Base-by-base conservation (phyloP, 352 stramenopile species). In the Globisporangium echinulatum region DNA sequence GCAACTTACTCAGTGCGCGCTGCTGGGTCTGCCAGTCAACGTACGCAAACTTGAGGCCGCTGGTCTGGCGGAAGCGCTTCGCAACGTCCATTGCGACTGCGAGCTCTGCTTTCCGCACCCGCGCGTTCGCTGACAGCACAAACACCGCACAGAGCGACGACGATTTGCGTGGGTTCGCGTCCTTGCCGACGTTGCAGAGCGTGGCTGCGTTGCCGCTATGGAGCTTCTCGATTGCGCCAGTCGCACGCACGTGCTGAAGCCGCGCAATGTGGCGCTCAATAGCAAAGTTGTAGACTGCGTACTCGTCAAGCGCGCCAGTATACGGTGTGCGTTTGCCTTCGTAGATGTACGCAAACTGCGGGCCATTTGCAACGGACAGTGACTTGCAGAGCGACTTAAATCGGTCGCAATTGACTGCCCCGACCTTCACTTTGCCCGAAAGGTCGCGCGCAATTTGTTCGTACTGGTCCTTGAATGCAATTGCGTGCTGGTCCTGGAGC, bases 251-350 rank as follows among this genome's bases (percentile, higher is more conserved):
- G 39, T 71, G 78, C 54, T 87, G 73, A 25, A 92, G 63, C 11
- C 78, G 75, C 14, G 66, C 81, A 48, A 88, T 85, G 65, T 94
- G 82, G 49, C 88, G 88, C 54, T 92, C 80, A 57, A 92, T 78
- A 1, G 84, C 84, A 69, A 94, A 94, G 44, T 90, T 91, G 65
- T 91, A 92, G 51, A 94, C 79, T 15, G 68, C 56, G 58, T 89
- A 92, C 63, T 94, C 84, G 61, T 90, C 82, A 55, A 90, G 40
- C 4, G 85, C 75, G n/a, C 83, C 84, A 2, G 88, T 70, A 53
- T 75, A 90, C 48, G 65, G 60, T 36, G 52, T 71, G 7, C 64
- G 62, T 55, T 87, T 63, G 46, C 75, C 78, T 58, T 88, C 60
- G 76, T 76, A 90, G 10, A 92, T 63, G 61, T 94, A 90, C 25